Percentiles rank a stretch among this genome's conserved stretches.
Conservation (phyloP, 306 rosid genomes). For the Acacia confusa region DNA sequence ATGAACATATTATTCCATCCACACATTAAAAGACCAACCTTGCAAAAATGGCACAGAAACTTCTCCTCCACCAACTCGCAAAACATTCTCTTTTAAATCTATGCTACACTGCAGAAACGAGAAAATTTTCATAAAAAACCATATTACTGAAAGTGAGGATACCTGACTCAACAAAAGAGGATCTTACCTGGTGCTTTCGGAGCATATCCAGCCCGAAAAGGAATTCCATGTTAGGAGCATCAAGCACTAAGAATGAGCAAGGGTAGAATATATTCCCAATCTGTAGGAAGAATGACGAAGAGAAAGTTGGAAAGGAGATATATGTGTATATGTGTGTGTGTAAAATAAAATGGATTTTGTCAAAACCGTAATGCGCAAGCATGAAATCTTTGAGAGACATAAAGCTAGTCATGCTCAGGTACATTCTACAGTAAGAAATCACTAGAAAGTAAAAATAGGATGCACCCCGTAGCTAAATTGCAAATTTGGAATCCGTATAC, state of each 20-base stretch:
- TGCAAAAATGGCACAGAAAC: slow-evolving; percentile 92
- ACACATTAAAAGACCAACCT: slow-evolving; percentile 49
- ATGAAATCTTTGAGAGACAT: background rate
- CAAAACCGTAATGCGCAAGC: background rate
- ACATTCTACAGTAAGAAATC: background rate
- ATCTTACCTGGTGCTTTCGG: slow-evolving; percentile 88
- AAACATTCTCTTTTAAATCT: slow-evolving; percentile 79
- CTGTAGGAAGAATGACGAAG: slow-evolving; percentile 40
- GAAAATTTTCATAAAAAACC: slow-evolving; percentile 28
- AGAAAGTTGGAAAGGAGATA: background rate
- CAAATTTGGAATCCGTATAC: background rate
- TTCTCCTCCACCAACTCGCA: slow-evolving; percentile 97
- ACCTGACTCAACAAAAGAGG: slow-evolving; percentile 6
- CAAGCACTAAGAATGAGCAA: slow-evolving; percentile 87
- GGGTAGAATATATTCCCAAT: slow-evolving; percentile 88
- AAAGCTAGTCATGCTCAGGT: background rate
- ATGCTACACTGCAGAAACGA: slow-evolving; percentile 68
- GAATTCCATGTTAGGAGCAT: slow-evolving; percentile 92
- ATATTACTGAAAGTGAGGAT: slow-evolving; percentile 1
- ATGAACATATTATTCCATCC: background rate
- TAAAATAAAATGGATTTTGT: background rate
- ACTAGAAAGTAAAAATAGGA: background rate
- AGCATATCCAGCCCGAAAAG: slow-evolving; percentile 98
- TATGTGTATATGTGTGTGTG: too few relatives aligned
- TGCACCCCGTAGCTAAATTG: background rate